Conservation (phyloP, 495 filamentous ascomycete species). For the Penicillium parvum region DNA sequence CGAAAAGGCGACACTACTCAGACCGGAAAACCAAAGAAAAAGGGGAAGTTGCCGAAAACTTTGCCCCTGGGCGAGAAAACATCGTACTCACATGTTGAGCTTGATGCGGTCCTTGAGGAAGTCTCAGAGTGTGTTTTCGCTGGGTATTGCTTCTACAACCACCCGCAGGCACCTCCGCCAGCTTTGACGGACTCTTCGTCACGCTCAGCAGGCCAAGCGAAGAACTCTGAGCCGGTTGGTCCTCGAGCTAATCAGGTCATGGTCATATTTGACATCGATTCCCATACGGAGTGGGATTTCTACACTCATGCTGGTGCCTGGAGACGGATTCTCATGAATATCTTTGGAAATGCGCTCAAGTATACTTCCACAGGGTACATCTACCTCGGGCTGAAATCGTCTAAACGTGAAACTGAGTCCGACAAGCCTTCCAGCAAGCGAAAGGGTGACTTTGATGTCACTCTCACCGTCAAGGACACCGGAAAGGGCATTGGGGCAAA, state of each 20-base stretch:
- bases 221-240: constrained; percentile 1
- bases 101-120: constrained; percentile 53
- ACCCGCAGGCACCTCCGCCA: constrained; percentile 15
- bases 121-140: constrained; percentile 57
- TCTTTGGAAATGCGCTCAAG: constrained; percentile 44
- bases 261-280: constrained; percentile 55
- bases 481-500: constrained; percentile 60
- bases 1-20: constrained; percentile 2
- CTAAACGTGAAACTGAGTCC: too few relatives aligned
- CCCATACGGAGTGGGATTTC: constrained; percentile 48
- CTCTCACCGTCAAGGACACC: constrained; percentile 62
- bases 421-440: too few relatives aligned
- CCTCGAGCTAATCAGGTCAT: constrained; percentile 25
- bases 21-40: neutral
- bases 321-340: constrained; percentile 46
- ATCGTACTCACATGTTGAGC: constrained; percentile 21
- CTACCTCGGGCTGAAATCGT: constrained; percentile 20
- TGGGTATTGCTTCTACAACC: constrained; percentile 36
- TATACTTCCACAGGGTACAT: constrained; percentile 42
- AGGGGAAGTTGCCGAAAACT: too few relatives aligned
- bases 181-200: constrained; percentile 14
- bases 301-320: constrained; percentile 57
- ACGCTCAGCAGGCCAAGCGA: constrained; percentile 4
- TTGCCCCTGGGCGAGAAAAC: constrained; percentile 1
- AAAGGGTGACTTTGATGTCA: constrained; percentile 5